Evolutionary conservation across 305 asterid species (phyloP), one percentile per base, ranked within the genome.

Genomic region (Fraxinus paxiana): DNA sequence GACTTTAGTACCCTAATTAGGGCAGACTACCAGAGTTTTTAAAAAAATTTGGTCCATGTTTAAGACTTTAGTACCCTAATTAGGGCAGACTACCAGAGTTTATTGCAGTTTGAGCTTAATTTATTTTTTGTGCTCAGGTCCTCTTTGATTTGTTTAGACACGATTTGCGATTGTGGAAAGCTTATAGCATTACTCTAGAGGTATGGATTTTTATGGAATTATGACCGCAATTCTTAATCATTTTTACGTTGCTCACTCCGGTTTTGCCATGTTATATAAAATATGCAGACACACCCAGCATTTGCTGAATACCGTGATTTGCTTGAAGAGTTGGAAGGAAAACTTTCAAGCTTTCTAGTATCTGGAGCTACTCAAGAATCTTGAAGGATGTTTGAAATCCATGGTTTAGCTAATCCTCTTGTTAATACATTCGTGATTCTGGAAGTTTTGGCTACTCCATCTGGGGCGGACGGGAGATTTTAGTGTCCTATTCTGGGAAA

Each of bases 81-180:
- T 51, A 51, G 22, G 24, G 22, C 6, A 1, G 65, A 63, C 54
- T n/a, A 5, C 61, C 22, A 51, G 10, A 72, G 70, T 73, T n/a
- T 37, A 76, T 80, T 30, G 31, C 43, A 5, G 79, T 37, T 74
- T 74, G 81, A 80, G 48, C 31, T 26, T 67, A 4, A 28, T 34
- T 80, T 88, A n/a, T 77, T 38, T 65, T 35, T 6, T 75, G 46
- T 73, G 48, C 83, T 75, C 91, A 96, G 99, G 99, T 96, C 82
- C 97, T 96, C 34, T 88, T 87, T 71, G 99, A 96, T 87, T 89
- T 96, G 87, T 94, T 96, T 82, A 92, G 90, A 34, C 97, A 94
- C 84, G 98, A 96, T 85, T 69, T 89, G 76, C 91, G 97, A 77
- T 85, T 94, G 84, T 96, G 99, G 99, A 87, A 89, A 84, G 99